phyloP scores from a whole-genome alignment of 2,329 filamentous ascomycete species.

The Monosporascus sp. region DNA sequence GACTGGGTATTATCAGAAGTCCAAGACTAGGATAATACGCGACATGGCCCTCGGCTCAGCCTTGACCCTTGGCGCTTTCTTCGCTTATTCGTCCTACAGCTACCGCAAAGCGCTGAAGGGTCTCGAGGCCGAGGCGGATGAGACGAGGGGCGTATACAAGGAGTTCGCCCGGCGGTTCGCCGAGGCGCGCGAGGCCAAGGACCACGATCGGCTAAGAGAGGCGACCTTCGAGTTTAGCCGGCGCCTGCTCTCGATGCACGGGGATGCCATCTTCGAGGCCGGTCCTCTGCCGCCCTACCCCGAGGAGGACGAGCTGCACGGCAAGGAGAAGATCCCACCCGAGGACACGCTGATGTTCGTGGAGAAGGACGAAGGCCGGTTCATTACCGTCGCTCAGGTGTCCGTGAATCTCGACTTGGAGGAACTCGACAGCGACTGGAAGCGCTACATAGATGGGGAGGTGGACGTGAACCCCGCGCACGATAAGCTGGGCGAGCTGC shows the following conservation, averaged over 20 bases:
- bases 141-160: not conserved
- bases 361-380: slow-evolving; percentile 1
- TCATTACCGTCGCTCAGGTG: slow-evolving; percentile 1
- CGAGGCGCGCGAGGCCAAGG: slow-evolving; percentile 5
- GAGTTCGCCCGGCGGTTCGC: slow-evolving; percentile 2
- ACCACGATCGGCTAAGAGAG: slow-evolving; percentile 7
- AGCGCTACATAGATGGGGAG: not conserved
- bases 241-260: not conserved
- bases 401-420: slow-evolving; percentile 8
- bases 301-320: slow-evolving; percentile 4
- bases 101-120: not conserved
- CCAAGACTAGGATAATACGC: not conserved
- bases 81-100: slow-evolving; percentile 1
- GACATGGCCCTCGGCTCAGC: slow-evolving; percentile 10
- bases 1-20: not conserved
- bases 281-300: slow-evolving; percentile 10
- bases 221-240: slow-evolving; percentile 2
- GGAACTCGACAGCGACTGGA: not conserved
- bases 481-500: slow-evolving; percentile 7
- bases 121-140: not conserved
- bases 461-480: slow-evolving; percentile 3
- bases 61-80: slow-evolving; percentile 2
- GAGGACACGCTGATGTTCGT: slow-evolving; percentile 13
- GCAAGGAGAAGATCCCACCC: slow-evolving; percentile 8
- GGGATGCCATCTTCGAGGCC: slow-evolving; percentile 1